These are phyloP conservation scores for Calamus simplicifolius DNA, from an alignment of 176 grass and related monocot genomes.

Conservation along the genomic window DNA sequence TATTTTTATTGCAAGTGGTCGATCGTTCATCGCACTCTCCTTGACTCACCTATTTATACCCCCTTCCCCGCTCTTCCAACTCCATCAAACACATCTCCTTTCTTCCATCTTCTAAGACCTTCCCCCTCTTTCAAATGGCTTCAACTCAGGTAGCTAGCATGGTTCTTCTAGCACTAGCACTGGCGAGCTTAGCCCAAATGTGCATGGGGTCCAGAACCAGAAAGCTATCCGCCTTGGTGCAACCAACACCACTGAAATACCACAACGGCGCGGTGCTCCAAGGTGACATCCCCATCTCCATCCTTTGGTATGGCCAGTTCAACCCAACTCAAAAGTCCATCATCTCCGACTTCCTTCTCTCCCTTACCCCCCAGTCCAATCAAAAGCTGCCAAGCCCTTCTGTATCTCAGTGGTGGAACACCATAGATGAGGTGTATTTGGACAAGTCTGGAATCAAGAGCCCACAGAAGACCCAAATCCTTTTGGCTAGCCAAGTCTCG, in stretches of 20 bases:
- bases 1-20: too few relatives aligned
- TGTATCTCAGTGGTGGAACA: conserved; percentile 53
- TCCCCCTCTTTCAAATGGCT: conserved; percentile 25
- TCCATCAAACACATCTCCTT: background rate
- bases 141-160: background rate
- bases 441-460: conserved; percentile 21
- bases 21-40: too few relatives aligned
- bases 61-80: background rate
- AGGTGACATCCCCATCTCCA: conserved; percentile 44
- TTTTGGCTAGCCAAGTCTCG: conserved; percentile 32
- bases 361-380: conserved; percentile 28
- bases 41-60: too few relatives aligned
- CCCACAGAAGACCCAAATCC: conserved; percentile 22
- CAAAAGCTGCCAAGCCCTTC: conserved; percentile 29
- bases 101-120: background rate
- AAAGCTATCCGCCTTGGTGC: conserved; percentile 43
- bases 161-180: conserved; percentile 6
- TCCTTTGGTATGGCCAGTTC: conserved; percentile 71
- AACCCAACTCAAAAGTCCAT: conserved; percentile 46
- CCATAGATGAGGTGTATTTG: conserved; percentile 60
- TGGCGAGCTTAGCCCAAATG: conserved; percentile 15
- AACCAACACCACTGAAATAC: conserved; percentile 40
- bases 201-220: conserved; percentile 32
- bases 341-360: conserved; percentile 63
- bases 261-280: conserved; percentile 53